These are phyloP conservation scores for Lithocarpus polystachyus DNA, from an alignment of 306 rosid genomes.

Conservation along the genomic window DNA sequence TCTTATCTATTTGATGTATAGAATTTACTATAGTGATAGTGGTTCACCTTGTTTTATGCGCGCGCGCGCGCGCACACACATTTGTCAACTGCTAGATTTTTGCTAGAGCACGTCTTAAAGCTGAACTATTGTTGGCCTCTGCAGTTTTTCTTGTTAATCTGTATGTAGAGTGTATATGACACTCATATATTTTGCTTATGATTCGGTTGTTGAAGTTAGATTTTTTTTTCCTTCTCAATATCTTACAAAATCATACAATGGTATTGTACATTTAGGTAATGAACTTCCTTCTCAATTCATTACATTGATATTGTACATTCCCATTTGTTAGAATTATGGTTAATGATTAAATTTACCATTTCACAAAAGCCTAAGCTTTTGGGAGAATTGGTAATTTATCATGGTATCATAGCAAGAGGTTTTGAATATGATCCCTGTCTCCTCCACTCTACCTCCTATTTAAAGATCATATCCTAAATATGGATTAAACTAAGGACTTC, in stretches of 20 bases:
- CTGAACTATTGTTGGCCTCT: not conserved
- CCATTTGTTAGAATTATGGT: too few relatives aligned
- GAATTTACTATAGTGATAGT: not conserved
- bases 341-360: too few relatives aligned
- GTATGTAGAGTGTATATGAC: not conserved
- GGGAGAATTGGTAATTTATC: too few relatives aligned
- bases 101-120: not conserved
- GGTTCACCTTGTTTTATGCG: not conserved
- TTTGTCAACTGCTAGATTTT: not conserved
- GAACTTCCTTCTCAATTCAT: not conserved
- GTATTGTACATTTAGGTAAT: not conserved
- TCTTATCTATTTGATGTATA: slow-evolving; percentile 12
- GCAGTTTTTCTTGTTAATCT: not conserved
- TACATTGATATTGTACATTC: not conserved
- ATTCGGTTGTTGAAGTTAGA: not conserved
- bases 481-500: too few relatives aligned
- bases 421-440: too few relatives aligned
- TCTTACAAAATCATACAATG: not conserved
- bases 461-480: too few relatives aligned
- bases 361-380: too few relatives aligned
- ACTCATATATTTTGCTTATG: not conserved
- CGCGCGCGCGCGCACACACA: too few relatives aligned
- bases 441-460: too few relatives aligned
- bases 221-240: not conserved
- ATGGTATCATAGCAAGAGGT: too few relatives aligned